Evolutionary conservation across 441 rosid genomes (phyloP).

Genomic region (Erodium trifolium): DNA sequence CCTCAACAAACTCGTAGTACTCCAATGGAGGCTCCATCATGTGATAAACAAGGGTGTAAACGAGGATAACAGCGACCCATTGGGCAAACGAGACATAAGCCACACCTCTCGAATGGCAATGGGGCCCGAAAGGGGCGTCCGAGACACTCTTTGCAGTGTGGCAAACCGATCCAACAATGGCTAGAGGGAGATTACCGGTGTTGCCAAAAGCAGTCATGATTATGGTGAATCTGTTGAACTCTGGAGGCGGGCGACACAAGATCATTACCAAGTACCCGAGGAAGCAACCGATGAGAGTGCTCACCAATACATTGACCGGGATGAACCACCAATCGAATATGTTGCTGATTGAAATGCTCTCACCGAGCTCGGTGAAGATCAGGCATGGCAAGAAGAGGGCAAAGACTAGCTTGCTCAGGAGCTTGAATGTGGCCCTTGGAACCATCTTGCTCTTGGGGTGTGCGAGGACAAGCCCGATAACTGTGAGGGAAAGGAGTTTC

Average conservation of each 20-base stretch:
- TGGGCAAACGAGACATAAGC: slow-evolving; percentile 83
- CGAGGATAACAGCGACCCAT: slow-evolving; percentile 89
- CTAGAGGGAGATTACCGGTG: slow-evolving; percentile 71
- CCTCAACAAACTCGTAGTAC: slow-evolving; percentile 70
- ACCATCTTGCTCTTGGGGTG: slow-evolving; percentile 49
- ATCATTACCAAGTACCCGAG: slow-evolving; percentile 62
- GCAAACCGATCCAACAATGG: slow-evolving; percentile 78
- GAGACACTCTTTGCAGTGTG: slow-evolving; percentile 34
- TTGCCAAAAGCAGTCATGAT: slow-evolving; percentile 88
- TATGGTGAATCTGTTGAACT: slow-evolving; percentile 64
- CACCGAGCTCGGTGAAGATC: slow-evolving; percentile 81
- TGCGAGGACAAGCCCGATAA: slow-evolving; percentile 73
- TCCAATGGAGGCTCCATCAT: slow-evolving; percentile 93
- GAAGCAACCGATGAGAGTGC: slow-evolving; percentile 52
- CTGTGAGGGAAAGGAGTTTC: slow-evolving; percentile 61
- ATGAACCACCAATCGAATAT: slow-evolving; percentile 75
- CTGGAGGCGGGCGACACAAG: slow-evolving; percentile 69
- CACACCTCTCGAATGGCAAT: slow-evolving; percentile 64
- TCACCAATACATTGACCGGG: slow-evolving; percentile 69
- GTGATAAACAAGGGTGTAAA: slow-evolving; percentile 83
- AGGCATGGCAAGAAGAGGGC: slow-evolving; percentile 83
- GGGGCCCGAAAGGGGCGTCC: slow-evolving; percentile 47
- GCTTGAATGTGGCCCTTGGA: slow-evolving; percentile 66
- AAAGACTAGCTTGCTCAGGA: slow-evolving; percentile 84
- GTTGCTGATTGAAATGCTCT: slow-evolving; percentile 50